These are phyloP conservation scores for Herpetomonas tarakana DNA, from an alignment of 208 protist species.

Conservation along the genomic window DNA sequence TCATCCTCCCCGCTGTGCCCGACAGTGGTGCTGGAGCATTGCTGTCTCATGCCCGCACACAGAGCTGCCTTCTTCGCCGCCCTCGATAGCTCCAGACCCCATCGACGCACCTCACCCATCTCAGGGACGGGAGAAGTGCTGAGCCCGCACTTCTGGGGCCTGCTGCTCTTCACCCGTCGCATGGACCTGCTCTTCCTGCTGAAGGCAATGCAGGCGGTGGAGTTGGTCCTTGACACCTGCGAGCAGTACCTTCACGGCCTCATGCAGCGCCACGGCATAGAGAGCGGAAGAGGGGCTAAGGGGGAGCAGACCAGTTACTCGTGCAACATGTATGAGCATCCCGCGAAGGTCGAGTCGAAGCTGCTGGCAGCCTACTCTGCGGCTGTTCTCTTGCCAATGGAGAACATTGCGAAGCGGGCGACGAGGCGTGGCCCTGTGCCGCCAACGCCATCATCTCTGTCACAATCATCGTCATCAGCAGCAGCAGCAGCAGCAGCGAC, in stretches of 20 bases:
- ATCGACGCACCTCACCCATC: background rate
- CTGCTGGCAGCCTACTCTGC: background rate
- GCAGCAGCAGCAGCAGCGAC: too few species aligned
- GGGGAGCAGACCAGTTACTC: too few species aligned
- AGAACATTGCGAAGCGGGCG: too few species aligned
- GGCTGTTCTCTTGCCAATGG: background rate
- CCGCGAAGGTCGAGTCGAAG: background rate
- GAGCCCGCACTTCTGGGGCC: background rate
- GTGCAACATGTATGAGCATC: too few species aligned
- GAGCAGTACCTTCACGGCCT: background rate
- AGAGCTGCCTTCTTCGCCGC: background rate
- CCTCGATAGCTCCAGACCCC: background rate
- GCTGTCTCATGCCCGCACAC: background rate
- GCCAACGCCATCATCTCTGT: too few species aligned
- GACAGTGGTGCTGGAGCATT: background rate
- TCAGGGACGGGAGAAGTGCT: too few species aligned
- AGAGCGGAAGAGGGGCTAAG: too few species aligned
- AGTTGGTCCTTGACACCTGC: slow-evolving; percentile 14
- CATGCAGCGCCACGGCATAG: too few species aligned
- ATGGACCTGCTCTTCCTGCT: slow-evolving; percentile 39
- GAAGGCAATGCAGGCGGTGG: slow-evolving; percentile 23
- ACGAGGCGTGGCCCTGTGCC: too few species aligned
- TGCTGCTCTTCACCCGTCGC: slow-evolving; percentile 26
- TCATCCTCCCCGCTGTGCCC: background rate
- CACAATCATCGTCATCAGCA: too few species aligned